These are phyloP conservation scores for Cladorrhinum samala DNA, from an alignment of 495 filamentous ascomycete genomes.

Conservation along the genomic window DNA sequence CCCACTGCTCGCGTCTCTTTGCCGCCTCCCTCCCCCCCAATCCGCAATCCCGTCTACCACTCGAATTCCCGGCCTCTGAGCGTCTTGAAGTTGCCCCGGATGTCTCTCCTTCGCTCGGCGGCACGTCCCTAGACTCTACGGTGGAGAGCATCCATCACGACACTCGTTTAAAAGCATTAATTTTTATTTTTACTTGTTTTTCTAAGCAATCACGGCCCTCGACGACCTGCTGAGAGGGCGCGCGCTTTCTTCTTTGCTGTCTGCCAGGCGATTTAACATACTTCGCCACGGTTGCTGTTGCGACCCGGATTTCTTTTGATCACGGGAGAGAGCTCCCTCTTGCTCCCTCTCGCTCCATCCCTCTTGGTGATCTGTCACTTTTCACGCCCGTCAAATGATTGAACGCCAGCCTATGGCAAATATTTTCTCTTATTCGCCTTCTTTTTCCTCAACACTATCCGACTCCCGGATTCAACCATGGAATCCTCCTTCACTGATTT, in stretches of 20 bases:
- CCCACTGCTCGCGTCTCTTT: conserved; percentile 33
- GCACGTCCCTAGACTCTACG: conserved; percentile 18
- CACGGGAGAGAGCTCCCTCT: conserved; percentile 20
- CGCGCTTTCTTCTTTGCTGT: too few species aligned
- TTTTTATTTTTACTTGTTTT: conserved; percentile 13
- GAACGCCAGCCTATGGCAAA: conserved; percentile 16
- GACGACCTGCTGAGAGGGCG: conserved; percentile 12
- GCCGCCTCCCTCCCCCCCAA: conserved; percentile 21
- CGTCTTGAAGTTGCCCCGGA: conserved; percentile 26
- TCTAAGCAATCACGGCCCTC: background rate
- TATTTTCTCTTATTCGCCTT: conserved; percentile 24
- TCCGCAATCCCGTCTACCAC: conserved; percentile 27
- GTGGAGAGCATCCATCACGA: conserved; percentile 12
- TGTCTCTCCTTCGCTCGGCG: conserved; percentile 20
- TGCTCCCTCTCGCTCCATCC: background rate
- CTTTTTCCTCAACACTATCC: conserved; percentile 26
- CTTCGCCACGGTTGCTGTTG: conserved; percentile 29
- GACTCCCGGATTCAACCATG: conserved; percentile 31
- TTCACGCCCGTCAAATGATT: conserved; percentile 37
- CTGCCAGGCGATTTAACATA: conserved; percentile 9
- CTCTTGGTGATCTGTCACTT: conserved; percentile 18
- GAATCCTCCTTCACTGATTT: conserved; percentile 41
- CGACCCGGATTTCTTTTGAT: conserved; percentile 11
- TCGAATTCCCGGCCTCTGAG: conserved; percentile 21
- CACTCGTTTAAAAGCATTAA: conserved; percentile 18